Evolutionary conservation across 1,284 basidiomycete species (phyloP), one percentile per base, ranked within the genome.

Genomic region (Lentinula novae-zelandiae): DNA sequence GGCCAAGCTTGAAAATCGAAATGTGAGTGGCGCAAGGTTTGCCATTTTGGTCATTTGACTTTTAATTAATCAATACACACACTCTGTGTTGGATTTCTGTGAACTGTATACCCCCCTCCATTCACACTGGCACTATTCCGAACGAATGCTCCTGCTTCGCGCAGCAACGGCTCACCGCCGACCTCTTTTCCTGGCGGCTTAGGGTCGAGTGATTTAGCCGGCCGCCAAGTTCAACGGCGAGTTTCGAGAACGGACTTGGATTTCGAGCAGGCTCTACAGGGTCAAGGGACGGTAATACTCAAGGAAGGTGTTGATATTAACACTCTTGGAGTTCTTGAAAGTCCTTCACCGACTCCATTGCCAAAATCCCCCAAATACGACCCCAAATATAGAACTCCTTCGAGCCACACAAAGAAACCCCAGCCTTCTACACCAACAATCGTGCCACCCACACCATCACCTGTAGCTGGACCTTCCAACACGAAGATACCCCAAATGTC

Each of bases 191-290:
- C 81, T 6, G 67, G 77, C 27, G 78, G 79, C 48, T 77, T 84
- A 64, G 80, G 78, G 2, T 79, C 81, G 4, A 77, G 76, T 64
- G 82, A 85, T 73, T 60, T 71, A 60, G 71, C 70, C 70, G 73
- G 72, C 57, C 71, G 73, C 55, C 70, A 74, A 59, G 66, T 77
- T 31, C 75, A 75, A 57, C 79, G 79, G 60, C 78, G 86, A 44
- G 70, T 80, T 46, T 92, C 90, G 46, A 83, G 89, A 49, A 85
- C 85, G 39, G 88, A 89, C 72, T 76, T 87, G 70, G 89, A 91
- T 70, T 93, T 93, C 67, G 90, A 93, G 74, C 82, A 86, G 67
- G 90, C 86, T 13, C 73, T 93, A 63, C 79, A 77, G 62, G 75
- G 76, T 13, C 82, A 84, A 50, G 86, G 82, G 33, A 93, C 90